Percentiles rank a stretch among this genome's conserved stretches.
These are phyloP conservation scores for Cladosporium colombiae DNA, from an alignment of 2,329 filamentous ascomycete species.

Conservation along the genomic window DNA sequence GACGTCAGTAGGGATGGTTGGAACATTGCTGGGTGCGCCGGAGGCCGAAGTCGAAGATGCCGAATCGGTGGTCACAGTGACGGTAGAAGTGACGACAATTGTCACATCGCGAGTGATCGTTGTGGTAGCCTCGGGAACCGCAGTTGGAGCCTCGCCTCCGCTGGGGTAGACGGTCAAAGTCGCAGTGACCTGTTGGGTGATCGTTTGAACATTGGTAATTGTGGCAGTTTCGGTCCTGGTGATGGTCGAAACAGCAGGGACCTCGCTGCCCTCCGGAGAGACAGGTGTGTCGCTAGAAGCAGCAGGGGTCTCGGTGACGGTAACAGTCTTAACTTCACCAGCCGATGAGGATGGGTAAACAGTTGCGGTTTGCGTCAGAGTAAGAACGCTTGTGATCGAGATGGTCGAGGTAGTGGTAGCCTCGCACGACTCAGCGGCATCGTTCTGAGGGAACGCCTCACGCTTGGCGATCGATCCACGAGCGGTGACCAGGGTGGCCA, in stretches of 20 bases:
- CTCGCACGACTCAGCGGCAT: slow-evolving; percentile 14
- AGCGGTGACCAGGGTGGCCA: slow-evolving; percentile 50
- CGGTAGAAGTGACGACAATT: neutral
- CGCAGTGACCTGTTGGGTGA: neutral
- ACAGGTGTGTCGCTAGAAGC: slow-evolving; percentile 5
- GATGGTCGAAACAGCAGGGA: slow-evolving; percentile 4
- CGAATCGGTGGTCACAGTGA: slow-evolving; percentile 10
- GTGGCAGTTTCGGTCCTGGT: slow-evolving; percentile 26
- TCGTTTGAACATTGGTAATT: slow-evolving; percentile 21
- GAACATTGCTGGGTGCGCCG: neutral
- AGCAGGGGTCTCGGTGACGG: slow-evolving; percentile 23
- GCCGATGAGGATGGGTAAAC: neutral
- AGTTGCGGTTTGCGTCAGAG: slow-evolving; percentile 14
- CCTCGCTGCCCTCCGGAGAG: slow-evolving; percentile 5
- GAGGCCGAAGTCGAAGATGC: neutral
- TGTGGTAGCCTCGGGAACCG: slow-evolving; percentile 1
- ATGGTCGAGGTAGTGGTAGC: slow-evolving; percentile 20
- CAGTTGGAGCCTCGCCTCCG: neutral
- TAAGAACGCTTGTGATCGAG: slow-evolving; percentile 10
- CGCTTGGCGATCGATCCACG: slow-evolving; percentile 55
- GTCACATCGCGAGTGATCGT: slow-evolving; percentile 6
- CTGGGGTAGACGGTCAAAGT: slow-evolving; percentile 13
- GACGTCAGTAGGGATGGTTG: neutral
- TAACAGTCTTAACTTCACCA: slow-evolving; percentile 15
- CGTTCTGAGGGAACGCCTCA: slow-evolving; percentile 20